Evolutionary conservation across 2,329 filamentous ascomycete species (phyloP), one percentile per base, ranked within the genome.

Genomic region (Verticillium albo-atrum): DNA sequence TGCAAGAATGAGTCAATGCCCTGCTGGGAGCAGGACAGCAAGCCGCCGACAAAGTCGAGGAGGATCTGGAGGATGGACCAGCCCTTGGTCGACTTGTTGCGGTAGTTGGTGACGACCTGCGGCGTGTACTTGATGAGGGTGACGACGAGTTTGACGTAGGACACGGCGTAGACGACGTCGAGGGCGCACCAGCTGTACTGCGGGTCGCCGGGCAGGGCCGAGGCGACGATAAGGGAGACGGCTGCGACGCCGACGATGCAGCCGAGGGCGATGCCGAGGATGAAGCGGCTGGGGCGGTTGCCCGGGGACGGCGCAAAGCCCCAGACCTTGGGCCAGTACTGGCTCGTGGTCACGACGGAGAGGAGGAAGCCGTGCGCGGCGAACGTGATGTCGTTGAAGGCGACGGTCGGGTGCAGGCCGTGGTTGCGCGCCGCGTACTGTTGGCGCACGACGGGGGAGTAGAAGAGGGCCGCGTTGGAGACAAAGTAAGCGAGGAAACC

Each of bases 101-200:
- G 86, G 72, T 89, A 92, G 77, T 98, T 98, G 66, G 89, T 82
- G 68, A 89, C 81, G 37, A 90, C 86, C 79, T 97, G 92, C 5
- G 95, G 95, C 54, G 91, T 87, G 75, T 97, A 98, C 77, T 99
- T 99, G 75, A 96, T 84, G 27, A 97, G 77, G 0, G 94, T 97
- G 65, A 96, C 85, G 58, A 93, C 74, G 34, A 99, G 81, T 77
- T 99, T 99, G 71, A 96, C 88, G 71, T 96, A 96, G 50, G 91
- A 91, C 32, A 96, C 77, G 14, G 89, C 84, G 69, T 87, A 87
- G 55, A 85, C 79, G 57, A 85, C 79, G 67, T 89, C 87, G 50
- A 89, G 81, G 74, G 81, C 85, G 58, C 82, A 82, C 85, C 85
- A 89, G 56, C 78, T 77, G 47, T 67, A 74, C 28, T 67, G 69